Conservation (phyloP, 2,329 filamentous ascomycete species). For the Ophiocordyceps australis region DNA sequence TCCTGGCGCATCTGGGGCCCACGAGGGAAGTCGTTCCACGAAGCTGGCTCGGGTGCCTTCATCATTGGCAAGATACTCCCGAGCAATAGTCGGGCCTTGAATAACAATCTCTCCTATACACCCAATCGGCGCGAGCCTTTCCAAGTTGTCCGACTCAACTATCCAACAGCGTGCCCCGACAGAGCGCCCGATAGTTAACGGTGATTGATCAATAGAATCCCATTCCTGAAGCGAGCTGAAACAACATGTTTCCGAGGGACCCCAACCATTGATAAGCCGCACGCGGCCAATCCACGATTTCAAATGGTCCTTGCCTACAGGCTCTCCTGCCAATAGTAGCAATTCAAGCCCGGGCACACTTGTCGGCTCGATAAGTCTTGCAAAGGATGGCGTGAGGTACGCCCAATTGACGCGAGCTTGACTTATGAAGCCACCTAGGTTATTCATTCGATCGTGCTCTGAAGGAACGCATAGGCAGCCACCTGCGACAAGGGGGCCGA, state of each 20-base stretch:
- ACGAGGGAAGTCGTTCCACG: neutral
- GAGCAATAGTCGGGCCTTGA: neutral
- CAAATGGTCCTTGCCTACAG: neutral
- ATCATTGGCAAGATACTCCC: neutral
- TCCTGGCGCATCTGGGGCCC: neutral
- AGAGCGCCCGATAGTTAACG: neutral
- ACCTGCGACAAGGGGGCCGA: constrained; percentile 1
- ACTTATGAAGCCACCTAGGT: constrained; percentile 3
- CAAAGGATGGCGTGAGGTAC: constrained; percentile 6
- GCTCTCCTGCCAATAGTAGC: constrained; percentile 5
- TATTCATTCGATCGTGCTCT: constrained; percentile 2
- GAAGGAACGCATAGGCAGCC: constrained; percentile 4
- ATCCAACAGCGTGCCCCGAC: neutral
- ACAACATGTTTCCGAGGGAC: neutral
- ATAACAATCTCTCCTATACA: neutral
- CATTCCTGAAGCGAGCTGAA: neutral
- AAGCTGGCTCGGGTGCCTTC: neutral
- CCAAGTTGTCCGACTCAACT: neutral
- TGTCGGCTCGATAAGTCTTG: constrained; percentile 2
- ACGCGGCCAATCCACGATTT: neutral
- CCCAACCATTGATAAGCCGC: neutral
- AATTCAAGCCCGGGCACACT: constrained; percentile 3
- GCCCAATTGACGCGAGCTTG: constrained; percentile 3
- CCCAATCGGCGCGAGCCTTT: neutral
- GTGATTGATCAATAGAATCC: neutral